Conservation (phyloP, 2,329 filamentous ascomycete species). For the Nemania diffusa region DNA sequence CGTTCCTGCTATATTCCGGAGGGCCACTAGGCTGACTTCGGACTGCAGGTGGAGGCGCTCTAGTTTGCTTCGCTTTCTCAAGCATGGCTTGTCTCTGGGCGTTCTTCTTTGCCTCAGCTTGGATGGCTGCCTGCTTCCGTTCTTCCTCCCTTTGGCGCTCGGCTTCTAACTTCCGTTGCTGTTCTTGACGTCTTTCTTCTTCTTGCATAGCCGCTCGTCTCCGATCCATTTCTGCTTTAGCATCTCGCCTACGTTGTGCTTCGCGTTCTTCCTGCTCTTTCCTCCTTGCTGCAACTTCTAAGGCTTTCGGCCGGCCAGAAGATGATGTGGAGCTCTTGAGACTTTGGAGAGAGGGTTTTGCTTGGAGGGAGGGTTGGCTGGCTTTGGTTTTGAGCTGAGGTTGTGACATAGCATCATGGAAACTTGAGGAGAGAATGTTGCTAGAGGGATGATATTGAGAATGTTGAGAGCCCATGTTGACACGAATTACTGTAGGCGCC, state of each 20-base stretch:
- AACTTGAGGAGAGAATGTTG: slow-evolving; percentile 65
- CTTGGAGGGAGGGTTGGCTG: slow-evolving; percentile 73
- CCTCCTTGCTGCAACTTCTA: slow-evolving; percentile 81
- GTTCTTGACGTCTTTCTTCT: slow-evolving; percentile 70
- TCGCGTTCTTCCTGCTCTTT: slow-evolving; percentile 88
- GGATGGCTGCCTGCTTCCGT: slow-evolving; percentile 62
- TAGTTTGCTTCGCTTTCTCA: slow-evolving; percentile 72
- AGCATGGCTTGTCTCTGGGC: slow-evolving; percentile 71
- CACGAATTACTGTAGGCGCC: slow-evolving; percentile 76
- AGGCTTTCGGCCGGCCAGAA: slow-evolving; percentile 73
- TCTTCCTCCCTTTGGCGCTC: slow-evolving; percentile 71
- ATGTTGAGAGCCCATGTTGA: slow-evolving; percentile 73
- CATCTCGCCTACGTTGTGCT: slow-evolving; percentile 79
- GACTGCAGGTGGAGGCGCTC: slow-evolving; percentile 69
- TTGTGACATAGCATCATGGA: slow-evolving; percentile 66
- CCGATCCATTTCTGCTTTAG: slow-evolving; percentile 82
- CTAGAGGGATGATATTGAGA: slow-evolving; percentile 69
- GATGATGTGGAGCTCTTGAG: slow-evolving; percentile 74
- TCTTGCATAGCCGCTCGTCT: slow-evolving; percentile 75
- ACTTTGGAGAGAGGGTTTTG: slow-evolving; percentile 65
- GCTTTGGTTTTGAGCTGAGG: slow-evolving; percentile 69
- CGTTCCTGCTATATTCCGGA: slow-evolving; percentile 57
- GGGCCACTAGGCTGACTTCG: slow-evolving; percentile 65
- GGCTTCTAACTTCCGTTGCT: slow-evolving; percentile 67
- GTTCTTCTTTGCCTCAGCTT: slow-evolving; percentile 72